Conservation (phyloP, 495 filamentous ascomycete genomes). For the Xylaria bambusicola region DNA sequence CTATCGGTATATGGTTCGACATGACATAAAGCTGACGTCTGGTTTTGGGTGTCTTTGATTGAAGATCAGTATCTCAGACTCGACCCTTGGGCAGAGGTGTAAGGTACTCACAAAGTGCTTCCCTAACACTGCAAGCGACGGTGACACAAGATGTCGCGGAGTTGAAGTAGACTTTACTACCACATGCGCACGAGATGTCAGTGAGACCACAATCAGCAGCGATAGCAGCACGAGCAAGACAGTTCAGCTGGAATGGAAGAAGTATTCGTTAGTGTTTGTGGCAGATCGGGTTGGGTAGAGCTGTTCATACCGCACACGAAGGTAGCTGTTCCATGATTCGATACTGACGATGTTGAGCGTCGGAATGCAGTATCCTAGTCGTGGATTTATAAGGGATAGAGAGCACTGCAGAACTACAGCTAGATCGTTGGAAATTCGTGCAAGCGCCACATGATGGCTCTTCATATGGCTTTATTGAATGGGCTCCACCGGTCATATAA, state of each 20-base stretch:
- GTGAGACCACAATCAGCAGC: background rate
- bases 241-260: background rate
- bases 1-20: background rate
- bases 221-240: background rate
- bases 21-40: background rate
- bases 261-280: background rate
- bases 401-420: too few species aligned
- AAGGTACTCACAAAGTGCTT: background rate
- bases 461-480: too few species aligned
- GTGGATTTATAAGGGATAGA: too few species aligned
- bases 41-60: slow-evolving; percentile 2
- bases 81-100: background rate
- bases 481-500: too few species aligned
- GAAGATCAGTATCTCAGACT: background rate
- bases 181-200: background rate
- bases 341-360: too few species aligned
- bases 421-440: too few species aligned
- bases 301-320: background rate
- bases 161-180: background rate
- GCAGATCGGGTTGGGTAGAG: background rate
- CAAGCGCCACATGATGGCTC: too few species aligned
- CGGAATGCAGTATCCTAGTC: too few species aligned
- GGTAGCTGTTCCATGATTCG: background rate
- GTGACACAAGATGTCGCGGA: background rate
- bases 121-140: background rate